phyloP scores from a whole-genome alignment of 1,284 basidiomycete species.

The Cryptococcus sp. region DNA sequence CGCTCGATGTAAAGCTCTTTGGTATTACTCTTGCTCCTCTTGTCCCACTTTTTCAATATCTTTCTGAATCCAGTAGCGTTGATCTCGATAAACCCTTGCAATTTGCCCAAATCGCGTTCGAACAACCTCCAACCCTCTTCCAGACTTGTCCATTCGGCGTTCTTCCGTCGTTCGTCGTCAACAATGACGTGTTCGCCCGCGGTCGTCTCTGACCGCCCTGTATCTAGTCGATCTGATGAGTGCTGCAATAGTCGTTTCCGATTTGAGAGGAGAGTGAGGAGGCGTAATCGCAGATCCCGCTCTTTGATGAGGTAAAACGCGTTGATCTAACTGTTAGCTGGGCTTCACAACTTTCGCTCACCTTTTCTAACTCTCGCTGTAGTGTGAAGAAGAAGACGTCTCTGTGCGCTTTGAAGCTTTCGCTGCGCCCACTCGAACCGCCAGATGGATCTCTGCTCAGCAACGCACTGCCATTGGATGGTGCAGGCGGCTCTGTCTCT shows the following conservation, averaged over 20 bases:
- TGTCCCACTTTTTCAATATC: conserved; percentile 99
- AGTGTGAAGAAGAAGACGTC: conserved; percentile 99
- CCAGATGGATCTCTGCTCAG: conserved; percentile 19
- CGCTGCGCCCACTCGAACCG: conserved; percentile 36
- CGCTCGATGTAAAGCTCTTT: conserved; percentile 96
- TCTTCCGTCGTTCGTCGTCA: conserved; percentile 59
- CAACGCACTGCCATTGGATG: conserved; percentile 30
- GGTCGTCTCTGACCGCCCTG: conserved; percentile 16
- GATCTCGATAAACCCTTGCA: conserved; percentile 97
- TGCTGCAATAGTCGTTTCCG: conserved; percentile 63
- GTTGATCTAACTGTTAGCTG: conserved; percentile 72
- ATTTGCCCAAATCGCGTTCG: conserved; percentile 92
- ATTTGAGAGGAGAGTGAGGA: conserved; percentile 92
- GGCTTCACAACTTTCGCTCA: conserved; percentile 39
- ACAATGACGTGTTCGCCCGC: conserved; percentile 41
- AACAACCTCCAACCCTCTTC: conserved; percentile 95
- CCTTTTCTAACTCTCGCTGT: conserved; percentile 97
- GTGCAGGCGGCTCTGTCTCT: conserved; percentile 46
- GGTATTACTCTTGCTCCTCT: conserved; percentile 88
- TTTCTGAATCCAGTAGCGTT: conserved; percentile 98
- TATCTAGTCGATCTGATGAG: conserved; percentile 15
- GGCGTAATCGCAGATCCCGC: conserved; percentile 86
- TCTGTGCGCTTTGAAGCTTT: conserved; percentile 85
- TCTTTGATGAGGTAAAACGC: conserved; percentile 99
- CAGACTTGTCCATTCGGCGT: conserved; percentile 88